Evolutionary conservation across 179 eudicot species (phyloP).

Genomic region (Beta corolliflora): DNA sequence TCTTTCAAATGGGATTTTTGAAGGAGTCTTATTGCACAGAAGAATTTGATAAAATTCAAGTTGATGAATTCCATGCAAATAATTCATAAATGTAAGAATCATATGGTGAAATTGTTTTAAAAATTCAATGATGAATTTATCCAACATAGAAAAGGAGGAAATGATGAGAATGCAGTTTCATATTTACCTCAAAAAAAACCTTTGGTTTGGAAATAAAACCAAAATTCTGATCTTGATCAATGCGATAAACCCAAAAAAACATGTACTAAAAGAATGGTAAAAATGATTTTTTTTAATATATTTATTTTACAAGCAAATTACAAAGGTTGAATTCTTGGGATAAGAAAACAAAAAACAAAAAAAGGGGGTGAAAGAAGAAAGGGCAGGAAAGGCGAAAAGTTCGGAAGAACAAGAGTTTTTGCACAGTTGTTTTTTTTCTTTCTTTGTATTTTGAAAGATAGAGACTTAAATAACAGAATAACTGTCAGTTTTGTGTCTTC

Average conservation of each 20-base stretch:
- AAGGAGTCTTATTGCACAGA: background rate
- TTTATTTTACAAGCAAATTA: background rate
- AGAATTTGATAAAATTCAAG: background rate
- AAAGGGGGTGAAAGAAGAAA: background rate
- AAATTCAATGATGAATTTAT: background rate
- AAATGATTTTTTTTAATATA: background rate
- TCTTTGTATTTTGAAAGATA: background rate
- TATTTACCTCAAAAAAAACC: background rate
- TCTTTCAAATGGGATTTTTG: conserved; percentile 5
- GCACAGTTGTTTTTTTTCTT: background rate
- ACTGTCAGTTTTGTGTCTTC: conserved; percentile 13
- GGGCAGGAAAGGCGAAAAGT: conserved; percentile 10
- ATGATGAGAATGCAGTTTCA: background rate
- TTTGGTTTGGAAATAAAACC: background rate
- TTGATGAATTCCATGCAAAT: background rate
- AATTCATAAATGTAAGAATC: background rate
- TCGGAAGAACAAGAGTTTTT: conserved; percentile 7
- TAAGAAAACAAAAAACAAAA: too few species aligned
- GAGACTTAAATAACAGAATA: conserved; percentile 25
- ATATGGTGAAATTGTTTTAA: background rate
- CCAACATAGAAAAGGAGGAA: background rate
- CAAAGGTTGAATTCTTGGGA: too few species aligned
- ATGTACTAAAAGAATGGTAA: too few species aligned
- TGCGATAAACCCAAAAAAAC: background rate
- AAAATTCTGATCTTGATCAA: conserved; percentile 10